Evolutionary conservation across 257 asterid species (phyloP).

Genomic region (Capsicum baccatum): DNA sequence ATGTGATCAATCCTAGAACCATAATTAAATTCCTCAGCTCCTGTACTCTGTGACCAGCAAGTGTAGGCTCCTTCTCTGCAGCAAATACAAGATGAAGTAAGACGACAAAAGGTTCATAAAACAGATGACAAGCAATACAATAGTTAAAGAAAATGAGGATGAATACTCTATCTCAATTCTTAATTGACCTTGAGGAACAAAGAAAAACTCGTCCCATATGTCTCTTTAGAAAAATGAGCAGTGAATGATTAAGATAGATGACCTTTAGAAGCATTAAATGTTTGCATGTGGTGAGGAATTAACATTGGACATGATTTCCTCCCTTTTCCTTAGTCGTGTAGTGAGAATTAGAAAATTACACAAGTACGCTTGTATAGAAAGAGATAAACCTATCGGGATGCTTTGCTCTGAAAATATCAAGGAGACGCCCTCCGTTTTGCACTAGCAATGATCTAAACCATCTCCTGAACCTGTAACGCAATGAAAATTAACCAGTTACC

Average conservation of each 20-base stretch:
- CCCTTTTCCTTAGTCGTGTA: neutral
- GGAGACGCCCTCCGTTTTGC: slow-evolving; percentile 72
- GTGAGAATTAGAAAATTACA: slow-evolving; percentile 13
- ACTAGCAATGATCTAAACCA: slow-evolving; percentile 91
- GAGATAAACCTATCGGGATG: slow-evolving; percentile 75
- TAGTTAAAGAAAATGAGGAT: neutral
- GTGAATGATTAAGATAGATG: neutral
- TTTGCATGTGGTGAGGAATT: neutral
- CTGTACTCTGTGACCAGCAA: slow-evolving; percentile 94
- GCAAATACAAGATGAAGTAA: slow-evolving; percentile 26
- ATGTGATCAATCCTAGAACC: slow-evolving; percentile 97
- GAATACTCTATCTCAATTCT: neutral
- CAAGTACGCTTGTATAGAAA: neutral
- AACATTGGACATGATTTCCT: neutral
- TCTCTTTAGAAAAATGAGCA: neutral
- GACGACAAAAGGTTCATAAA: neutral
- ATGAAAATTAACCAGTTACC: slow-evolving; percentile 29
- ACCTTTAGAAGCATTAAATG: neutral
- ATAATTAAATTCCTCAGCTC: slow-evolving; percentile 92
- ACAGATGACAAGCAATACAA: slow-evolving; percentile 15
- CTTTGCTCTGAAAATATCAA: slow-evolving; percentile 77
- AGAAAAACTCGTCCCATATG: neutral
- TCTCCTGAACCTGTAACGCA: slow-evolving; percentile 69
- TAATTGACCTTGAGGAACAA: slow-evolving; percentile 5
- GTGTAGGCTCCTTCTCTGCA: slow-evolving; percentile 83